Base-by-base conservation (phyloP, 164 flowering plant genomes). In the Vitis rupestris region DNA sequence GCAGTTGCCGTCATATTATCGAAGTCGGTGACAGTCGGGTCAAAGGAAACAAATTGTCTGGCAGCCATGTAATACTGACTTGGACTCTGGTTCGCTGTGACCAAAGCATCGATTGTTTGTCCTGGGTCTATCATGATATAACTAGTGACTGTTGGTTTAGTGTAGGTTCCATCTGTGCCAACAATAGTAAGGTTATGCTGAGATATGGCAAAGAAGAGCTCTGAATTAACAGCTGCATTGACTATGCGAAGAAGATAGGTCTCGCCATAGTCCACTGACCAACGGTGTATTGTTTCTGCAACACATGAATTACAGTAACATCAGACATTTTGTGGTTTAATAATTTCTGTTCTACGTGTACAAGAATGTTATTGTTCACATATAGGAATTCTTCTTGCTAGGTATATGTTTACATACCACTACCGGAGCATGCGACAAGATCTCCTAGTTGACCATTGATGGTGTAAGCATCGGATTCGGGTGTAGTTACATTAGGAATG, bases 391-490 rank as follows among this genome's bases (percentile, higher is more conserved):
- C 9, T 50, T 50, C 10, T 50, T 8, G 10, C 8, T 58, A 16
- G 8, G 8, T 30, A 23, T 23, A 23, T 23, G 27, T 23, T 23
- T 23, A 23, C 27, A 19, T 72, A 74, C 76, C 64, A 49, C 59
- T 76, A 23, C 27, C 27, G 9, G 81, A 76, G 63, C 84, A 81
- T 48, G 49, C 17, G 66, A 72, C 4, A 78, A 30, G 27, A 65
- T 75, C 79, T 48, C 81, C 83, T 2, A 79, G 83, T 53, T 73
- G 79, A 6, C 84, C 82, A 59, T 81, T 81, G 14, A 78, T 76
- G 12, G 78, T 68, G 50, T 49, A 68, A 37, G 82, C 79, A 66
- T 78, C 76, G 23, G 84, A 78, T 0, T 16, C 0, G 29, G 56
- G 68, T 14, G 81, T 70, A 11, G 59, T 64, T 9, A 72, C 72